phyloP scores from a whole-genome alignment of 176 grass and related monocot genomes.

The Pharus latifolius region DNA sequence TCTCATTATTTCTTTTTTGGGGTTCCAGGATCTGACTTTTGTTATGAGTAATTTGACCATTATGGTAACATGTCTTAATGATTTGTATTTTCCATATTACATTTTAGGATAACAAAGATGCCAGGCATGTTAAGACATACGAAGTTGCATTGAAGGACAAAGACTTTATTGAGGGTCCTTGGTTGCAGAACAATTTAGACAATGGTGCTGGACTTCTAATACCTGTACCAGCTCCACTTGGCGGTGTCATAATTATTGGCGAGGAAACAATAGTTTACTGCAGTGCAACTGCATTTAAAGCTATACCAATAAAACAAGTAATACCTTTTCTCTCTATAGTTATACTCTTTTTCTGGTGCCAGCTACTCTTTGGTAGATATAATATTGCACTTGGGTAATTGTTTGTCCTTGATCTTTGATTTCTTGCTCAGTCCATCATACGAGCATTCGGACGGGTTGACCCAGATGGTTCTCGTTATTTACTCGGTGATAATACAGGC shows the following conservation, averaged over 20 bases:
- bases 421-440: slow-evolving; percentile 70
- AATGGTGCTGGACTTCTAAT: slow-evolving; percentile 87
- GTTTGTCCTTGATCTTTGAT: slow-evolving; percentile 1
- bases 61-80: neutral
- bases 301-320: slow-evolving; percentile 96
- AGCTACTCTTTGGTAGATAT: neutral
- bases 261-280: slow-evolving; percentile 97
- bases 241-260: slow-evolving; percentile 93
- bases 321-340: neutral
- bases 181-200: slow-evolving; percentile 95
- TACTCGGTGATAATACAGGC: slow-evolving; percentile 88
- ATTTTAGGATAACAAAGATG: slow-evolving; percentile 90
- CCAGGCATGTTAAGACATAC: slow-evolving; percentile 96
- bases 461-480: slow-evolving; percentile 91
- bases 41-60: neutral
- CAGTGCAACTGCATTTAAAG: slow-evolving; percentile 83
- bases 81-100: neutral
- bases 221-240: slow-evolving; percentile 81
- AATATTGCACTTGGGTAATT: neutral
- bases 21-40: neutral
- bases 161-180: slow-evolving; percentile 89
- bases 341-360: neutral
- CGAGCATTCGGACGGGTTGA: slow-evolving; percentile 96
- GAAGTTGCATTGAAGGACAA: slow-evolving; percentile 96
- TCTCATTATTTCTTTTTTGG: neutral